A percentile compares a stretch with the other conserved stretches of the same genome.
Evolutionary conservation across 495 filamentous ascomycete species (phyloP).

Genomic region (Amorphotheca resinae): DNA sequence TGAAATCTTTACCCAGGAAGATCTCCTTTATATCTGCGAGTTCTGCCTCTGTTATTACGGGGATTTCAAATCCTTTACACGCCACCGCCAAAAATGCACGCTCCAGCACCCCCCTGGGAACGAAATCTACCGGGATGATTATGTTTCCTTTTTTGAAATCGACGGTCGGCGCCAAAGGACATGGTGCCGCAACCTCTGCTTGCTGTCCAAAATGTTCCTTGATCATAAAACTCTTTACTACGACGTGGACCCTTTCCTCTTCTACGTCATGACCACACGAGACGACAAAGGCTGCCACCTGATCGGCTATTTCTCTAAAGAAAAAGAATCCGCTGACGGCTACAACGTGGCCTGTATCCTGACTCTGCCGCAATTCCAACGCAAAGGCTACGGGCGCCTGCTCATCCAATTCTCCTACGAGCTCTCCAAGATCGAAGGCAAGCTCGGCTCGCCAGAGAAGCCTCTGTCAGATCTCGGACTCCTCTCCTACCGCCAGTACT

Average conservation of each 20-base stretch:
- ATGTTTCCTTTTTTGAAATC: conserved; percentile 94
- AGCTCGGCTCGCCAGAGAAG: conserved; percentile 91
- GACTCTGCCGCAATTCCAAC: conserved; percentile 89
- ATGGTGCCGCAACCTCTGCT: conserved; percentile 93
- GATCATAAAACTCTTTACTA: conserved; percentile 99
- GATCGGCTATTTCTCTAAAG: conserved; percentile 95
- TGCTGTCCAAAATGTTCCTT: conserved; percentile 90
- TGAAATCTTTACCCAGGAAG: conserved; percentile 69
- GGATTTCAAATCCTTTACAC: conserved; percentile 59
- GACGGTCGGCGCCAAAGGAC: conserved; percentile 89
- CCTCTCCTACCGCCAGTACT: conserved; percentile 88
- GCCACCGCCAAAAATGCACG: conserved; percentile 84
- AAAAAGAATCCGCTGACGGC: conserved; percentile 89
- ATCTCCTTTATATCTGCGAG: conserved; percentile 91
- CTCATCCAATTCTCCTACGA: conserved; percentile 98
- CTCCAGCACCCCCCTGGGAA: conserved; percentile 90
- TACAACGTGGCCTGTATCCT: conserved; percentile 98
- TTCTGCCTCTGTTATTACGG: conserved; percentile 91
- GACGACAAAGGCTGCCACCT: conserved; percentile 82
- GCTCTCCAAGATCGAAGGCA: conserved; percentile 86
- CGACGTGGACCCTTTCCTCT: conserved; percentile 95
- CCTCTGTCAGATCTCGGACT: conserved; percentile 88
- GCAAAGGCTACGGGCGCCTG: conserved; percentile 82
- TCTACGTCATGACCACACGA: conserved; percentile 92
- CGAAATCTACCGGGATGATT: conserved; percentile 93